Evolutionary conservation across 1,284 basidiomycete species (phyloP), one percentile per base, ranked within the genome.

Genomic region (Melanopsichium pennsylvanicum): DNA sequence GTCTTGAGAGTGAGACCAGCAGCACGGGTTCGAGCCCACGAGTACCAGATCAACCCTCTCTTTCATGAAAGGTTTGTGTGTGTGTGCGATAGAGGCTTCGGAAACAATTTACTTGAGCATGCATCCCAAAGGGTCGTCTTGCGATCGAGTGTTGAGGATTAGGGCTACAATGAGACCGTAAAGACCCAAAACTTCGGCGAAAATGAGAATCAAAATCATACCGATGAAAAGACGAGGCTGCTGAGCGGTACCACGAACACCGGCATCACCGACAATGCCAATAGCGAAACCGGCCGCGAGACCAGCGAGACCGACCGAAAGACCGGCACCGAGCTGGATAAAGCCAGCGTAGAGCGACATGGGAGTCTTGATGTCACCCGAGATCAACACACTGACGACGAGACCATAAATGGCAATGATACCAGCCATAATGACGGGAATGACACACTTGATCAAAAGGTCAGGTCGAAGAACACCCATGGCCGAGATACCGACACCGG

Each of bases 391-490:
- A 40, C 81, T 82, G 37, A 84, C 87, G 8, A 88, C 87, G 35
- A 88, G 79, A 27, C 87, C 87, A 73, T 88, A 88, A 62, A 86
- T 76, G 46, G 88, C 88, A 72, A 89, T 94, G 85, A 98, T 97
- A 93, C 94, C 94, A 85, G 94, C 93, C 94, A 98, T 97, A 83
- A 98, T 90, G 82, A 97, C 94, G 22, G 93, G 93, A 79, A 97
- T 92, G 64, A 95, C 86, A 31, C 90, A 93, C 90, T 93, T 98
- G 95, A 98, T 98, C 82, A 99, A 91, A 67, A 97, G 86, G 76
- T 99, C 94, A 57, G 95, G 95, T 79, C 93, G 88, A 83, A 97
- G 93, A 56, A 90, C 89, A 71, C 94, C 95, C 70, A 98, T 84
- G 43, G 95, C 96, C 59, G 95, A 90, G 81, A 98, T 98, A 48